A percentile compares a stretch with the other conserved stretches of the same genome.
Evolutionary conservation across 495 filamentous ascomycete species (phyloP).

Genomic region (Acidomyces sp.): DNA sequence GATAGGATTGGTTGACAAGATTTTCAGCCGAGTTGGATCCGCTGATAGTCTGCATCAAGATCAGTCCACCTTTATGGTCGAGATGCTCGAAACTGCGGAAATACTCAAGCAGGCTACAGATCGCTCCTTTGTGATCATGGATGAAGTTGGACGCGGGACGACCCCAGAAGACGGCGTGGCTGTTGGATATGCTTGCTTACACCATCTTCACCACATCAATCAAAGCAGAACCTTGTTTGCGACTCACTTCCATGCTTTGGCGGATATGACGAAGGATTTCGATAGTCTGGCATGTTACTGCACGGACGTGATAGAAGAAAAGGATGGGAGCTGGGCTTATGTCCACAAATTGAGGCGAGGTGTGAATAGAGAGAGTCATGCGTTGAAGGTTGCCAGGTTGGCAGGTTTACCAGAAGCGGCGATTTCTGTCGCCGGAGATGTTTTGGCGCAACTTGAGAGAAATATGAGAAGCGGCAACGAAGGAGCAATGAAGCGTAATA

Average conservation of each 20-base stretch:
- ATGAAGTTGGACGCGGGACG: constrained; percentile 89
- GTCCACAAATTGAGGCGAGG: constrained; percentile 68
- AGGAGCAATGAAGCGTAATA: no score
- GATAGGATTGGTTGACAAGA: constrained; percentile 77
- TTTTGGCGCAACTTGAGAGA: constrained; percentile 21
- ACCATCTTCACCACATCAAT: constrained; percentile 67
- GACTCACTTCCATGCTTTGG: constrained; percentile 81
- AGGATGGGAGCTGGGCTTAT: constrained; percentile 60
- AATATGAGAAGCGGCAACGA: no score
- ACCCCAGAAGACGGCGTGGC: constrained; percentile 84
- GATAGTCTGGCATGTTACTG: constrained; percentile 67
- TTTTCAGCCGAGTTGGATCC: constrained; percentile 75
- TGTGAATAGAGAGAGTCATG: constrained; percentile 76
- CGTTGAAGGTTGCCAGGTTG: constrained; percentile 78
- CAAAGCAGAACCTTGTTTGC: constrained; percentile 75
- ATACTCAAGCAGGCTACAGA: constrained; percentile 55
- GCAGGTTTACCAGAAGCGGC: constrained; percentile 48
- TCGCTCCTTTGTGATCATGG: constrained; percentile 91
- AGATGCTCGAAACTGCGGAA: constrained; percentile 65
- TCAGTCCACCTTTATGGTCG: constrained; percentile 92
- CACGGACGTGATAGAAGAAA: constrained; percentile 69
- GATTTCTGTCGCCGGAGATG: constrained; percentile 28
- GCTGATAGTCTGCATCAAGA: constrained; percentile 85
- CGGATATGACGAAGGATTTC: constrained; percentile 58
- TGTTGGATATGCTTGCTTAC: constrained; percentile 73